Evolutionary conservation across 2,329 filamentous ascomycete species (phyloP).

Genomic region (Claviceps pusilla): DNA sequence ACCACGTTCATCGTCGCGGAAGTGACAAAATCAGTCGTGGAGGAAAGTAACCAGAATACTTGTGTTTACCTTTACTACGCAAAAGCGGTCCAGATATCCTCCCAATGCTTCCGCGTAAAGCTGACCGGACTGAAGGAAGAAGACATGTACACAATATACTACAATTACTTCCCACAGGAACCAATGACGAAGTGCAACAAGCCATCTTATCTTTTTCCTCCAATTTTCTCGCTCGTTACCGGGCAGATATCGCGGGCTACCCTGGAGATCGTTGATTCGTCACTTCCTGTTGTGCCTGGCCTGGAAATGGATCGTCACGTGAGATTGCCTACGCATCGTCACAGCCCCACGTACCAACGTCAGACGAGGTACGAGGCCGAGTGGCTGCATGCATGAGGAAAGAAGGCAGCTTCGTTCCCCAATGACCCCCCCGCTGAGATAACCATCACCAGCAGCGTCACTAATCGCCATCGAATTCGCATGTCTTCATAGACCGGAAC

Average conservation of each 20-base stretch:
- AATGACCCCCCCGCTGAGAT: constrained; percentile 12
- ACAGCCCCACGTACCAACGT: constrained; percentile 20
- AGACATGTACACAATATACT: too few species aligned
- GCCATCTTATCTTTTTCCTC: too few species aligned
- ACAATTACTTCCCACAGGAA: too few species aligned
- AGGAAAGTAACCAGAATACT: too few species aligned
- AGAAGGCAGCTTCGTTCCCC: constrained; percentile 1
- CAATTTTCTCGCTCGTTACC: too few species aligned
- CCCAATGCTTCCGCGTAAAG: too few species aligned
- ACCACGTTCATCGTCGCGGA: too few species aligned
- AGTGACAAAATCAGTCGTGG: not conserved
- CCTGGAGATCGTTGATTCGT: not conserved
- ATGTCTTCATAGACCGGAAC: not conserved
- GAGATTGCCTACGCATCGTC: not conserved
- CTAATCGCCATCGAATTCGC: constrained; percentile 3
- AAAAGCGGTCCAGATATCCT: too few species aligned
- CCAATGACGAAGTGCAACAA: too few species aligned
- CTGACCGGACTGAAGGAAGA: too few species aligned
- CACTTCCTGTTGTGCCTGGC: not conserved
- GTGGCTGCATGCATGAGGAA: not conserved
- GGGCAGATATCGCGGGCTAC: not conserved
- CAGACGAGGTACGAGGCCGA: constrained; percentile 8
- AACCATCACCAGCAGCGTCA: constrained; percentile 6
- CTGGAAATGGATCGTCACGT: not conserved
- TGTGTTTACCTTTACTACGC: too few species aligned